Conservation (phyloP, 345 rosid genomes). For the Eucalyptus sideroxylon region DNA sequence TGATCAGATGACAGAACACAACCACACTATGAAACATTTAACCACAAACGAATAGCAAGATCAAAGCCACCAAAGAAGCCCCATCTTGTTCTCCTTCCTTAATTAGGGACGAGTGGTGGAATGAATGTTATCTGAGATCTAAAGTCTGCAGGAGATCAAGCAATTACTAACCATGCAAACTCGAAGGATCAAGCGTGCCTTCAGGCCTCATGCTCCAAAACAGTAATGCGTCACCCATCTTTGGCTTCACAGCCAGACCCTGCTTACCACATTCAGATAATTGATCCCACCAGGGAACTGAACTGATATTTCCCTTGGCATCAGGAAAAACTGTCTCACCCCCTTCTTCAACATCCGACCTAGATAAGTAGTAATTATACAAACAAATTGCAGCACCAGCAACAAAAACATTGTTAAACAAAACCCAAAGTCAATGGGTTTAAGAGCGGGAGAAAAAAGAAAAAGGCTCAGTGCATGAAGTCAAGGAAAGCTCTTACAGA, state of each 20-base stretch:
- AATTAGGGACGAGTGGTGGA: neutral
- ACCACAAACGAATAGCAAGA: neutral
- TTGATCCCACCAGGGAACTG: slow-evolving; percentile 71
- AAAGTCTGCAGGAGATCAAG: neutral
- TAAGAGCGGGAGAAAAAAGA: neutral
- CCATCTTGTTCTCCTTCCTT: neutral
- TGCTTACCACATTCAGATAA: slow-evolving; percentile 75
- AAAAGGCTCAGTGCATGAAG: neutral
- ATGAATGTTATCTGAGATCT: neutral
- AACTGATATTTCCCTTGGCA: slow-evolving; percentile 50
- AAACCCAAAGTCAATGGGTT: neutral
- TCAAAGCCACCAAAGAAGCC: neutral
- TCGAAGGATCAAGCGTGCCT: slow-evolving; percentile 73
- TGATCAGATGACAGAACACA: neutral
- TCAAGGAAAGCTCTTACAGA: slow-evolving; percentile 32
- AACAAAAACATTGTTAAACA: neutral
- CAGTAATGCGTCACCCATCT: slow-evolving; percentile 76
- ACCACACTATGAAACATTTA: neutral
- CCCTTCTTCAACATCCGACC: slow-evolving; percentile 97
- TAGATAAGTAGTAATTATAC: slow-evolving; percentile 6
- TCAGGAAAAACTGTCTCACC: slow-evolving; percentile 92
- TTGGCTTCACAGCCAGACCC: slow-evolving; percentile 74
- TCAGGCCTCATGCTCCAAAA: slow-evolving; percentile 98
- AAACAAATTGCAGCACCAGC: neutral
- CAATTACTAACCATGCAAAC: slow-evolving; percentile 63